Percentiles rank a stretch among this genome's conserved stretches.
Evolutionary conservation across 2,329 filamentous ascomycete genomes (phyloP).

Genomic region (Dryadomyces sulphureus): DNA sequence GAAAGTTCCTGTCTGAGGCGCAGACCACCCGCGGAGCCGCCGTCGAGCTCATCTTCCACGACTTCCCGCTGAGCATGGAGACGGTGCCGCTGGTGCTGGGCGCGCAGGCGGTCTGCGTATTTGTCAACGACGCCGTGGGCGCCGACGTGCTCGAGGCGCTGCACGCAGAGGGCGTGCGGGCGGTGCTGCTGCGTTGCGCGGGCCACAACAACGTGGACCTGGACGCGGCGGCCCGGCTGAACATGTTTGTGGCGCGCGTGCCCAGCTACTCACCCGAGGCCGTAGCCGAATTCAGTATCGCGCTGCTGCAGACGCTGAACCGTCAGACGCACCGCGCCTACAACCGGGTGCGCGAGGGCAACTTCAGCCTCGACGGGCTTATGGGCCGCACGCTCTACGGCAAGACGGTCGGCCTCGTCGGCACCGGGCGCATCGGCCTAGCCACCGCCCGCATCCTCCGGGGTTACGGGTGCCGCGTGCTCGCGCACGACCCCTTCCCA

Average conservation of each 20-base stretch:
- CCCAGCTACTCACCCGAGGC: slow-evolving; percentile 55
- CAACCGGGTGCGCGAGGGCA: slow-evolving; percentile 53
- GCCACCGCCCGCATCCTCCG: slow-evolving; percentile 45
- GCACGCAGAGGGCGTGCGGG: slow-evolving; percentile 32
- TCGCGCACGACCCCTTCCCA: slow-evolving; percentile 46
- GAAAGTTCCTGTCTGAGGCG: slow-evolving; percentile 28
- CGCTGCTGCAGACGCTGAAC: slow-evolving; percentile 51
- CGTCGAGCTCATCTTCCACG: slow-evolving; percentile 40
- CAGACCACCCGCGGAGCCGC: slow-evolving; percentile 15
- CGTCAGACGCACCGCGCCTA: slow-evolving; percentile 54
- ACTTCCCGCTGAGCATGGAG: slow-evolving; percentile 38
- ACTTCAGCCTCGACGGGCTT: slow-evolving; percentile 52
- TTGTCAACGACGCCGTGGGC: slow-evolving; percentile 49
- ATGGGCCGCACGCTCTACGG: slow-evolving; percentile 45
- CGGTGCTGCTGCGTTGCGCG: slow-evolving; percentile 50
- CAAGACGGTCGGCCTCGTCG: slow-evolving; percentile 52
- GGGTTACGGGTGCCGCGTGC: slow-evolving; percentile 48
- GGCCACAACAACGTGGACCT: slow-evolving; percentile 57
- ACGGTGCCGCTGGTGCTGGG: slow-evolving; percentile 39
- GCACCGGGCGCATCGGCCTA: slow-evolving; percentile 50
- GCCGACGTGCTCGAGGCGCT: slow-evolving; percentile 36
- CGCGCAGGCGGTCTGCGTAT: slow-evolving; percentile 47
- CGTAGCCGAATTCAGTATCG: slow-evolving; percentile 56
- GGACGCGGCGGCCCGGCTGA: slow-evolving; percentile 32
- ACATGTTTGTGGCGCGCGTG: slow-evolving; percentile 49